Conservation (phyloP, 306 rosid genomes). For the Mimosa pudica region DNA sequence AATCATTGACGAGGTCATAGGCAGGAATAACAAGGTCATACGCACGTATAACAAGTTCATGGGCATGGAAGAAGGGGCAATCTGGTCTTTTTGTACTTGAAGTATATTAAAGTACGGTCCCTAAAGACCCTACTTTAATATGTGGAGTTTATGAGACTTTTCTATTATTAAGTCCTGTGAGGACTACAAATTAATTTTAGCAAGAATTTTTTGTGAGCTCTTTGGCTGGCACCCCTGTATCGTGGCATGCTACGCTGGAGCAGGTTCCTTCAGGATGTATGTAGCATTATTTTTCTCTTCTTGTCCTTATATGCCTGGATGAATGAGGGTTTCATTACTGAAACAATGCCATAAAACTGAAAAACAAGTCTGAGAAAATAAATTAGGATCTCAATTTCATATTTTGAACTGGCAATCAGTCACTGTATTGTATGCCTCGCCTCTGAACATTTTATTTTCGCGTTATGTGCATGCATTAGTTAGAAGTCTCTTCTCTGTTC, state of each 20-base stretch:
- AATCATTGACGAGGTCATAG: too few species aligned
- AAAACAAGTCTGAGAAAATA: background rate
- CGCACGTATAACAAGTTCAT: too few species aligned
- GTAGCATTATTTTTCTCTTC: slow-evolving; percentile 31
- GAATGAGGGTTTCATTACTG: background rate
- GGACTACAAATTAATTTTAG: too few species aligned
- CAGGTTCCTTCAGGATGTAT: slow-evolving; percentile 91
- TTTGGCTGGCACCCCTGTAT: slow-evolving; percentile 73
- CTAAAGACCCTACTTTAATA: too few species aligned
- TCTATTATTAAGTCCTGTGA: too few species aligned
- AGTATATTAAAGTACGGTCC: too few species aligned
- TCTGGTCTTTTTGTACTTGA: too few species aligned
- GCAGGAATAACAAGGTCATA: too few species aligned
- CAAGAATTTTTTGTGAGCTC: slow-evolving; percentile 41
- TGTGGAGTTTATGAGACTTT: too few species aligned
- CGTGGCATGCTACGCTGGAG: slow-evolving; percentile 91
- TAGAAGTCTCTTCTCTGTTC: background rate
- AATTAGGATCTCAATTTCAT: background rate
- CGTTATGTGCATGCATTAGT: background rate
- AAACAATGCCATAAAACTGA: background rate
- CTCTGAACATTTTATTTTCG: background rate
- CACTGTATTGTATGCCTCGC: background rate
- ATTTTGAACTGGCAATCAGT: background rate
- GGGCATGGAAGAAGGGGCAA: too few species aligned
- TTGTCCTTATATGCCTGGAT: slow-evolving; percentile 8